Evolutionary conservation across 2,329 filamentous ascomycete species (phyloP).

Genomic region (Alternaria gansuensis): DNA sequence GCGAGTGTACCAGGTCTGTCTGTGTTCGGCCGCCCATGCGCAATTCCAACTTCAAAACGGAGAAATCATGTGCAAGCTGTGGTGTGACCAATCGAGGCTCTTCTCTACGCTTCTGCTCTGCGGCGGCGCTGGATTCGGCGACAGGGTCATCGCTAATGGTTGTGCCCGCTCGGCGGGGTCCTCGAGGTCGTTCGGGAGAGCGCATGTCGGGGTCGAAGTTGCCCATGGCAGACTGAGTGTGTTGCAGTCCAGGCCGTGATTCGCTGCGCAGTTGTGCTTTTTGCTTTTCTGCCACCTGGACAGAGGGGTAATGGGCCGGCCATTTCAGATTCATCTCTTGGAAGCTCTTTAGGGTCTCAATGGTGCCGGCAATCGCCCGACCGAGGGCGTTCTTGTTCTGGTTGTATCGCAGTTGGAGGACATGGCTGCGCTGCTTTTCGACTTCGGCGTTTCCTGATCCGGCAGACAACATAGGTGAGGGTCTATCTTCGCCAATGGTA

Average conservation of each 20-base stretch:
- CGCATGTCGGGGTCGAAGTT: constrained; percentile 56
- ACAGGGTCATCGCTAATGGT: constrained; percentile 65
- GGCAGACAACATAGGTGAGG: constrained; percentile 62
- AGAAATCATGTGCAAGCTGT: constrained; percentile 95
- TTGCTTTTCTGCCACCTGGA: constrained; percentile 63
- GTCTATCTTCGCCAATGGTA: constrained; percentile 65
- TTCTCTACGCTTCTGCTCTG: constrained; percentile 66
- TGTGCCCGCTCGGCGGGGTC: constrained; percentile 75
- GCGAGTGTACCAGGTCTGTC: constrained; percentile 88
- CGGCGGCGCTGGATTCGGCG: constrained; percentile 77
- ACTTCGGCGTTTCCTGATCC: constrained; percentile 63
- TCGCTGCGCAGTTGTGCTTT: constrained; percentile 56
- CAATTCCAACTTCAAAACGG: constrained; percentile 90
- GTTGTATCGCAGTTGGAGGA: constrained; percentile 95
- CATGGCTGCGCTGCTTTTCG: constrained; percentile 76
- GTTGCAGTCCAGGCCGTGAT: constrained; percentile 69
- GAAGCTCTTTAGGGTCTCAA: constrained; percentile 82
- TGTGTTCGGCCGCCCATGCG: constrained; percentile 89
- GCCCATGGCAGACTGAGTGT: constrained; percentile 68
- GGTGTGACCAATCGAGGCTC: constrained; percentile 89
- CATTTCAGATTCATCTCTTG: constrained; percentile 90
- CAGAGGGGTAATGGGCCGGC: constrained; percentile 94
- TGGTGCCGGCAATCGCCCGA: constrained; percentile 84
- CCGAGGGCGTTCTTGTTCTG: constrained; percentile 87
- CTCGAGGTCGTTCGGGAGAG: constrained; percentile 59